Percentiles rank a stretch among this genome's conserved stretches.
Conservation (phyloP, 352 stramenopile genomes). For the Phytophthora sp. region DNA sequence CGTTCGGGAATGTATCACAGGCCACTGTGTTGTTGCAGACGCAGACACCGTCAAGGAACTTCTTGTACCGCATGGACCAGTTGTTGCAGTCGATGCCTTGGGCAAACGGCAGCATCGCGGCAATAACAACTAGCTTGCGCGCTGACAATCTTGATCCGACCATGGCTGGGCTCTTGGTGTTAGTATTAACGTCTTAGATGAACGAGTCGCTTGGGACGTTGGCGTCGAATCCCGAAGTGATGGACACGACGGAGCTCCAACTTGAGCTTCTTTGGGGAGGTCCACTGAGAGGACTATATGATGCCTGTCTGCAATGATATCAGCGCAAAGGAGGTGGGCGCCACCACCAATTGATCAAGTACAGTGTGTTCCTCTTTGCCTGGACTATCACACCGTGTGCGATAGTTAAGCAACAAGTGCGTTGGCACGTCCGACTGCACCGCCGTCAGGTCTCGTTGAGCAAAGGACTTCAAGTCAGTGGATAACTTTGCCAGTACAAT, state of each 20-base stretch:
- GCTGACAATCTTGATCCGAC: background rate
- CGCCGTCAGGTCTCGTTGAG: constrained; percentile 8
- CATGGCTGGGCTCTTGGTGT: constrained; percentile 3
- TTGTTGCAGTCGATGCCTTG: constrained; percentile 27
- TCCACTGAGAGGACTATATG: constrained; percentile 2
- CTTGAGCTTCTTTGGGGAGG: background rate
- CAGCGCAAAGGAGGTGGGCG: background rate
- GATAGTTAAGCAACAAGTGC: constrained; percentile 12
- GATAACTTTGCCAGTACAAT: background rate
- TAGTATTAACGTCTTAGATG: background rate
- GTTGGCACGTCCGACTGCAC: no score
- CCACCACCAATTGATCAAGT: no score
- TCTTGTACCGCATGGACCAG: constrained; percentile 53
- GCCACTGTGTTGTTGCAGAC: constrained; percentile 51
- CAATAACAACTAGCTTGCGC: background rate
- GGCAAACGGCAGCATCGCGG: background rate
- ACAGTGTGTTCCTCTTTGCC: background rate
- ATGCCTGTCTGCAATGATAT: constrained; percentile 6
- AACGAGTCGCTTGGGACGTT: constrained; percentile 2
- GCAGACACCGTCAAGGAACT: constrained; percentile 56
- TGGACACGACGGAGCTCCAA: background rate
- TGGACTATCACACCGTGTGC: constrained; percentile 15
- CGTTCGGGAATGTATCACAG: constrained; percentile 46
- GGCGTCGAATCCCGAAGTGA: constrained; percentile 17
- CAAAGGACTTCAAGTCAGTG: background rate